Evolutionary conservation across 2,329 filamentous ascomycete species (phyloP), one percentile per base, ranked within the genome.

Genomic region (Passalora sequoiae): DNA sequence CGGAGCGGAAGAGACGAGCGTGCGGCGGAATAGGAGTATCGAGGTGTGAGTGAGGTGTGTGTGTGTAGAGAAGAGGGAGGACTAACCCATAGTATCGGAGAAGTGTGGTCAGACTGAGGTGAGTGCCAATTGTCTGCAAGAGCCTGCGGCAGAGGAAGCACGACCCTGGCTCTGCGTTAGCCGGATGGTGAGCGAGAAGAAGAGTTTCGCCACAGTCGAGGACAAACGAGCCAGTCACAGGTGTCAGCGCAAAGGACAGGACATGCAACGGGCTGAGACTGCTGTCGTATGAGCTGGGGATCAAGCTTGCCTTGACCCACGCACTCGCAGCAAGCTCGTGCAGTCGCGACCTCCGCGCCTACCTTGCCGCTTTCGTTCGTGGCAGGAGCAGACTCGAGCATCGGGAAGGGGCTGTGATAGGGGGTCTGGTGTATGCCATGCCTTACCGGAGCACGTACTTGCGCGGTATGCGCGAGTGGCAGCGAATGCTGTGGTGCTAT

Each of bases 1-100:
- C 16, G 10, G 15, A 21, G 15, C 4, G 13, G 21, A 25, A 10
- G 38, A 21, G 15, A 7, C 2, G 25, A 17, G 25, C 20, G 38
- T 7, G 25, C 25, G 17, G 25, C 21, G 38, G 17, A n/a, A 40
- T 13, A 22, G 15, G 30, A 33, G 38, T n/a, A n/a, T n/a, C n/a
- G 15, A 16, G 6, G n/a, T 17, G 31, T 19, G 28, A 40, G 38
- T 21, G 31, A 36, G 40, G 24, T 42, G 30, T 19, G 20, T 27
- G 10, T n/a, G n/a, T n/a, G n/a, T n/a, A n/a, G 30, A 35, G 30
- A 24, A 20, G 27, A 43, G 24, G 32, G 13, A 16, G 19, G 17
- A 43, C 40, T 37, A 30, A 43, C 40, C 40, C 40, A 43, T 43
- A 15, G 22, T 43, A 24, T 37, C 32, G 40, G 32, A 40, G 28